Base-by-base conservation (phyloP, 2,329 filamentous ascomycete genomes). In the Didymella pinodella region DNA sequence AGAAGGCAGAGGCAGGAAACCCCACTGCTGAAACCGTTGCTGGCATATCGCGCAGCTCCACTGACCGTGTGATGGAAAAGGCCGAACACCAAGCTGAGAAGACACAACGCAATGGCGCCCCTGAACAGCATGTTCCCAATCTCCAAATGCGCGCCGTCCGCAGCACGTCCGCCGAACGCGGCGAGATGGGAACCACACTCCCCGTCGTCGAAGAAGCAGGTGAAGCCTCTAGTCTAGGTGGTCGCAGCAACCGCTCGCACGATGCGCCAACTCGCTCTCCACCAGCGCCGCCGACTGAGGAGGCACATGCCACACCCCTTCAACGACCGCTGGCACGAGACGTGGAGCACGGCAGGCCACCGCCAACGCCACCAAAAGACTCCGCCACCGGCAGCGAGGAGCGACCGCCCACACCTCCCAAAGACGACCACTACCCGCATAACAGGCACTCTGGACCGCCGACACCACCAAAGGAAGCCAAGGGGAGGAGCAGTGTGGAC, bases 161-260 rank as follows among this genome's bases (percentile, higher is more conserved):
- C 73, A 90, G 82, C 77, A 85, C 80, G 22, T 84, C 80, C 70
- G 82, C 79, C 20, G 82, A 89, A 68, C 74, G 87, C 74, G 71
- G 84, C 79, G 82, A 84, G 14, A 77, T 82, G 12, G 81, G 84
- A 12, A 82, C 83, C 31, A 87, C 84, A 1, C 80, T 98, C 2
- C 94, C 94, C 0, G 89, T 97, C 10, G 93, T 98, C 7, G 91
- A 97, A 66, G 94, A 98, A 78, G 90, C 88, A n/a, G 90, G 88
- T 5, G 94, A 97, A 76, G 88, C 83, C 10, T 86, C 84, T 7
- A 91, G 89, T 59, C 84, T 87, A 25, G 86, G 87, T 1, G 85
- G 83, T 29, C 83, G 84, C 53, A 86, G 85, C 69, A 83, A 82
- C 22, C 66, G 69, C 32, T 75, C 73, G 40, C 57, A 57, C 32